Percentiles rank a stretch among this genome's conserved stretches.
phyloP scores from a whole-genome alignment of 768 basidiomycete genomes.

The Naganishia vaughanmartiniae region DNA sequence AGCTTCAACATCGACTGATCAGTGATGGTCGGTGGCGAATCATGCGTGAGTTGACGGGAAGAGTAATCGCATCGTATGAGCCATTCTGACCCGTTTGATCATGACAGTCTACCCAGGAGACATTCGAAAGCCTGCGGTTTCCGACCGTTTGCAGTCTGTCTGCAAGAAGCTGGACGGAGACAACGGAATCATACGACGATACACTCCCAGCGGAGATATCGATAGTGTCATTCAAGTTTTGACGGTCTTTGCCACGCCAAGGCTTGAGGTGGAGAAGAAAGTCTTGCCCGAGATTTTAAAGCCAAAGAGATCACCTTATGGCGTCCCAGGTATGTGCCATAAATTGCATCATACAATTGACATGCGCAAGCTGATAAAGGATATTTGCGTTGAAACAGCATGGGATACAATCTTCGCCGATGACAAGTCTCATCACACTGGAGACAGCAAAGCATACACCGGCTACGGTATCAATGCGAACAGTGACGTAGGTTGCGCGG shows the following conservation, averaged over 20 bases:
- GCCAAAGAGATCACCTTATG: constrained; percentile 23
- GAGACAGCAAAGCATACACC: constrained; percentile 20
- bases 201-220: constrained; percentile 43
- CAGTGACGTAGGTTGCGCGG: constrained; percentile 11
- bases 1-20: constrained; percentile 60
- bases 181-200: constrained; percentile 46
- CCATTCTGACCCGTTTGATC: no score
- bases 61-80: background rate
- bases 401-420: constrained; percentile 28
- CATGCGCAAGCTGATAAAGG: background rate
- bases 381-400: background rate
- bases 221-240: constrained; percentile 50
- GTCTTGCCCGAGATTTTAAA: constrained; percentile 15
- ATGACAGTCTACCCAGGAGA: constrained; percentile 25
- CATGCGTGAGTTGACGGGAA: constrained; percentile 17
- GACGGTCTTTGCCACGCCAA: constrained; percentile 38
- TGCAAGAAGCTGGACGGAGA: constrained; percentile 48
- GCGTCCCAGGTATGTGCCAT: constrained; percentile 13
- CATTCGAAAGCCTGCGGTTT: background rate
- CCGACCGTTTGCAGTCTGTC: constrained; percentile 36
- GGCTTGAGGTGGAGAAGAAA: constrained; percentile 13
- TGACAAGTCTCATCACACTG: constrained; percentile 19
- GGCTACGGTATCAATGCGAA: constrained; percentile 22
- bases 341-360: background rate
- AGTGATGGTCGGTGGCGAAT: constrained; percentile 26